Conservation (phyloP, 2,329 filamentous ascomycete genomes). For the Albophoma yamanashiensis region DNA sequence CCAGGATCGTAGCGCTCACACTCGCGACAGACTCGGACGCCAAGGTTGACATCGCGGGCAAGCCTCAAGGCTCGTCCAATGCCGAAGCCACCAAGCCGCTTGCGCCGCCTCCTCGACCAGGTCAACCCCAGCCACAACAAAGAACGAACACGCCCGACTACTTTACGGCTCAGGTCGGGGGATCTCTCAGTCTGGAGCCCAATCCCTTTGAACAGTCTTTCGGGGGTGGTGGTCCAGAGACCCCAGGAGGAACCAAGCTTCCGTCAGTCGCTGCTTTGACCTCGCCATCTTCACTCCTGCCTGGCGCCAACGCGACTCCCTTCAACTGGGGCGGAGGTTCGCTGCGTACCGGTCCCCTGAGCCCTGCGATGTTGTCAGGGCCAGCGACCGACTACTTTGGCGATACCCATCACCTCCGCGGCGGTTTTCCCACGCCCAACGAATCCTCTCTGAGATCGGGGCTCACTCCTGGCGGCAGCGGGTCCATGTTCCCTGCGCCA, state of each 20-base stretch:
- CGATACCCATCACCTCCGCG: slow-evolving; percentile 65
- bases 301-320: slow-evolving; percentile 60
- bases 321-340: slow-evolving; percentile 78
- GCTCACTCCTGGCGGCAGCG: slow-evolving; percentile 85
- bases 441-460: slow-evolving; percentile 89
- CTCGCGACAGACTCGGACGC: slow-evolving; percentile 29
- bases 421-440: slow-evolving; percentile 89
- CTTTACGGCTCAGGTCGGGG: slow-evolving; percentile 47
- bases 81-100: slow-evolving; percentile 53
- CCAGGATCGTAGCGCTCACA: slow-evolving; percentile 1
- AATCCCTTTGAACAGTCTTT: slow-evolving; percentile 98
- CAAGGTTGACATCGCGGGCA: slow-evolving; percentile 35
- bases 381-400: slow-evolving; percentile 80
- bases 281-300: slow-evolving; percentile 73
- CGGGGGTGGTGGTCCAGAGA: slow-evolving; percentile 56
- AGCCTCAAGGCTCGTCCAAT: slow-evolving; percentile 40
- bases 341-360: slow-evolving; percentile 82
- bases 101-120: slow-evolving; percentile 59
- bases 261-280: slow-evolving; percentile 86
- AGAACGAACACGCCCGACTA: slow-evolving; percentile 52
- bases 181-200: slow-evolving; percentile 65
- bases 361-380: slow-evolving; percentile 93
- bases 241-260: slow-evolving; percentile 71
- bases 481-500: slow-evolving; percentile 91
- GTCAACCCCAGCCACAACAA: slow-evolving; percentile 30